These are phyloP conservation scores for Quercus berberidifolia DNA, from an alignment of 306 rosid species.

Conservation along the genomic window DNA sequence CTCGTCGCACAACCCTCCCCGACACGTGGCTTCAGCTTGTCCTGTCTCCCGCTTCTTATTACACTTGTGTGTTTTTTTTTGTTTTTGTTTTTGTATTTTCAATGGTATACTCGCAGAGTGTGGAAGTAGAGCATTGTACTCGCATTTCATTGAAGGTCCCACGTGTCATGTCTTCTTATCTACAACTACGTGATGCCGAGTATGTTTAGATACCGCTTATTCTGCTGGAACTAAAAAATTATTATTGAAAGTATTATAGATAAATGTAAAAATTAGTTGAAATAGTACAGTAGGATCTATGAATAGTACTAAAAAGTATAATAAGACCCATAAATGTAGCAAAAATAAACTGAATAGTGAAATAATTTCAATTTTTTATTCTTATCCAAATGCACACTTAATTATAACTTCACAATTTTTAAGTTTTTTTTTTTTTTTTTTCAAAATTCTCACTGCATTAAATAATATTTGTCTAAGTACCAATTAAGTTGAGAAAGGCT, in stretches of 20 bases:
- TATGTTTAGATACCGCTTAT: fast-evolving
- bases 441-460: no score
- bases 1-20: constrained; percentile 16
- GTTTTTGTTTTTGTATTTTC: neutral
- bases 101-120: constrained; percentile 24
- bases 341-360: no score
- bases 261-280: no score
- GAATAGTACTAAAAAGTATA: no score
- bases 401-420: no score
- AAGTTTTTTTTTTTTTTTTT: no score
- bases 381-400: no score
- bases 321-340: fast-evolving
- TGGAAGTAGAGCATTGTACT: neutral
- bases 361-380: no score
- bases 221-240: fast-evolving
- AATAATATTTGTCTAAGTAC: no score
- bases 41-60: constrained; percentile 13
- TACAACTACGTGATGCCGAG: no score
- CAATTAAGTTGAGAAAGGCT: no score
- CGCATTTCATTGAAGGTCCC: constrained; percentile 1
- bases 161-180: neutral
- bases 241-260: fast-evolving
- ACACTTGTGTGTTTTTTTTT: neutral
- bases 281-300: fast-evolving
- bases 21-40: constrained; percentile 37